A percentile compares a stretch with the other conserved stretches of the same genome.
Evolutionary conservation across 202 grass and related monocot species (phyloP).

Genomic region (Miscanthus sacchariflorus): DNA sequence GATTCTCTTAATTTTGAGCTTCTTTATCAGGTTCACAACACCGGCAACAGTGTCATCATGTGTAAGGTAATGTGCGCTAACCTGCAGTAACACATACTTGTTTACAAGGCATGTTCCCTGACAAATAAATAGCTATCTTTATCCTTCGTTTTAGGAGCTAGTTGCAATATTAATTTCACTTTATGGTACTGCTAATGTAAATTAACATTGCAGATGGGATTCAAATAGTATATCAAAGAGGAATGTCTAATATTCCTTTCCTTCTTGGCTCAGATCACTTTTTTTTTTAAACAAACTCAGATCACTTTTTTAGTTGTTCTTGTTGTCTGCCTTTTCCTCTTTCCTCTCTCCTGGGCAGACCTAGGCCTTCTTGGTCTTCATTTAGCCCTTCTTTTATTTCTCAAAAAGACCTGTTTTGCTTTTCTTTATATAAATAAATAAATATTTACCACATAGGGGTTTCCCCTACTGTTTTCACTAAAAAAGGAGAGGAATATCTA

Average conservation of each 20-base stretch:
- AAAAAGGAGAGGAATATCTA: neutral
- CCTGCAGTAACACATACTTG: conserved; percentile 46
- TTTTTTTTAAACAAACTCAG: neutral
- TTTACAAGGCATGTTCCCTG: conserved; percentile 26
- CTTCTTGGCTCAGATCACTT: neutral
- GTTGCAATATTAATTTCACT: conserved; percentile 6
- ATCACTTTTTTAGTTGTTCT: neutral
- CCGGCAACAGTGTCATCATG: conserved; percentile 54
- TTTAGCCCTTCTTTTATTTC: neutral
- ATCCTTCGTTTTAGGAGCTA: conserved; percentile 2
- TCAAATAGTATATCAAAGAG: conserved; percentile 21
- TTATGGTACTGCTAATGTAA: conserved; percentile 15
- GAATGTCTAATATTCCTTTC: neutral
- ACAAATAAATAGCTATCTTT: conserved; percentile 13
- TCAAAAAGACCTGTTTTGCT: neutral
- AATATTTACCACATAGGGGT: neutral
- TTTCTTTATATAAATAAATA: neutral
- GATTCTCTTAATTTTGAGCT: conserved; percentile 58
- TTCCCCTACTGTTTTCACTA: neutral
- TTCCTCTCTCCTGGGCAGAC: neutral
- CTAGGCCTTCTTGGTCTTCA: neutral
- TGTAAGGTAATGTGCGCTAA: conserved; percentile 48
- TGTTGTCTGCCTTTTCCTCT: neutral
- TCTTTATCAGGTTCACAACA: conserved; percentile 59
- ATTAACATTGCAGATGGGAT: neutral